phyloP scores from a whole-genome alignment of 257 asterid genomes.

The Solanum peruvianum region DNA sequence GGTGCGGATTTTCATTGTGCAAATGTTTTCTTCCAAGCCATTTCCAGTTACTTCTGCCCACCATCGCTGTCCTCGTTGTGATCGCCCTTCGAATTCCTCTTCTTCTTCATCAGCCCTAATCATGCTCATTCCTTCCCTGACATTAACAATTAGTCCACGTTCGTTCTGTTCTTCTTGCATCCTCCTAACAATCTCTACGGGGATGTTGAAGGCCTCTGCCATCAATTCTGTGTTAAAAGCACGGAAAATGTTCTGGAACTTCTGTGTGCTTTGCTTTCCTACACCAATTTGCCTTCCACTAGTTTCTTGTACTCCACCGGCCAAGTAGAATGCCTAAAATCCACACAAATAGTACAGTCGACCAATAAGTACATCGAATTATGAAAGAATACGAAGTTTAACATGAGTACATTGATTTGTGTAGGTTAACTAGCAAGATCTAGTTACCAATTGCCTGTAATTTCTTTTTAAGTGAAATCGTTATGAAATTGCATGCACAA shows the following conservation, averaged over 20 bases:
- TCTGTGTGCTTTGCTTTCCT: not conserved
- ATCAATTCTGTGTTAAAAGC: constrained; percentile 32
- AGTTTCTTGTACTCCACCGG: constrained; percentile 35
- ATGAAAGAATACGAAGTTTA: not conserved
- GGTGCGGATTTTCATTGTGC: constrained; percentile 37
- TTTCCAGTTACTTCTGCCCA: constrained; percentile 1
- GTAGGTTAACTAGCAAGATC: not conserved
- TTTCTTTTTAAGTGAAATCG: not conserved
- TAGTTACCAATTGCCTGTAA: not conserved
- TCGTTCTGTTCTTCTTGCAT: constrained; percentile 24
- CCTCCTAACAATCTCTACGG: constrained; percentile 17
- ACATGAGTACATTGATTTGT: not conserved
- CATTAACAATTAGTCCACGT: constrained; percentile 46
- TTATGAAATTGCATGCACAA: not conserved
- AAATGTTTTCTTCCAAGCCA: constrained; percentile 39
- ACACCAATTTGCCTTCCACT: not conserved
- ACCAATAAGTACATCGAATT: not conserved
- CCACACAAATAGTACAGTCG: not conserved
- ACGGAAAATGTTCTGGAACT: constrained; percentile 35
- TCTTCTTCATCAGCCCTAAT: constrained; percentile 33
- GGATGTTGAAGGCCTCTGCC: constrained; percentile 50
- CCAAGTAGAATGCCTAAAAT: constrained; percentile 38
- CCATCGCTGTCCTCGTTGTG: not conserved
- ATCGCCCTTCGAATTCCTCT: not conserved
- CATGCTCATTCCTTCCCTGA: constrained; percentile 25